A percentile compares a stretch with the other conserved stretches of the same genome.
phyloP scores from a whole-genome alignment of 129 eudicot genomes.

The Artemisia tridentata region DNA sequence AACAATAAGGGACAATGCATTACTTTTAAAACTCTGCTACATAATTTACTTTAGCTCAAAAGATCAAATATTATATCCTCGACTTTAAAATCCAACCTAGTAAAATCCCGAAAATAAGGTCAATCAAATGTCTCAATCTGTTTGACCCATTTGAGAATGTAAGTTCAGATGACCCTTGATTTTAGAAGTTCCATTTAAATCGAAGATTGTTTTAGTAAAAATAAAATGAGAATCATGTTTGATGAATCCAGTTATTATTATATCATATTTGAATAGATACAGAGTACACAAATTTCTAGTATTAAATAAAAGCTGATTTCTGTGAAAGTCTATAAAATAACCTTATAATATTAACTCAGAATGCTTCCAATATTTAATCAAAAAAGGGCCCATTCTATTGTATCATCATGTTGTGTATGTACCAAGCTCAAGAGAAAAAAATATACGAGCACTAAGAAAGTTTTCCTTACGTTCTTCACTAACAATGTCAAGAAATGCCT shows the following conservation, averaged over 20 bases:
- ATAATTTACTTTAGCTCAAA: conserved; percentile 7
- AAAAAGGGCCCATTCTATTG: no score
- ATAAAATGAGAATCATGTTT: not conserved
- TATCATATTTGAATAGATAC: conserved; percentile 2
- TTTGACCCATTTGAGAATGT: no score
- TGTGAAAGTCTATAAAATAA: no score
- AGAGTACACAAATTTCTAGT: not conserved
- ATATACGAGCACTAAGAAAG: conserved; percentile 19
- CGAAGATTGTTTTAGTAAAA: not conserved
- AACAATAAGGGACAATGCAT: conserved; percentile 29
- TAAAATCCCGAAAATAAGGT: conserved; percentile 6
- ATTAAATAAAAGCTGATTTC: no score
- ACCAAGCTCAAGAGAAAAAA: not conserved
- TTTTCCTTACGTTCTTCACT: conserved; percentile 59
- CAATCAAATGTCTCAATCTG: not conserved
- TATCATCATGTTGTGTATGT: no score
- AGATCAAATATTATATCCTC: not conserved
- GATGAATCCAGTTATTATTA: not conserved
- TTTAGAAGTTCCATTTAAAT: no score
- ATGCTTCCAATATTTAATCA: no score
- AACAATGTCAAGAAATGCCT: conserved; percentile 99
- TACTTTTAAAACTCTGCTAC: conserved; percentile 18
- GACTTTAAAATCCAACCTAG: no score
- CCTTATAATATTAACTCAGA: no score
- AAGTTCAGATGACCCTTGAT: no score